Conservation (phyloP, 1,139 yeast genomes). For the Candida sp. region DNA sequence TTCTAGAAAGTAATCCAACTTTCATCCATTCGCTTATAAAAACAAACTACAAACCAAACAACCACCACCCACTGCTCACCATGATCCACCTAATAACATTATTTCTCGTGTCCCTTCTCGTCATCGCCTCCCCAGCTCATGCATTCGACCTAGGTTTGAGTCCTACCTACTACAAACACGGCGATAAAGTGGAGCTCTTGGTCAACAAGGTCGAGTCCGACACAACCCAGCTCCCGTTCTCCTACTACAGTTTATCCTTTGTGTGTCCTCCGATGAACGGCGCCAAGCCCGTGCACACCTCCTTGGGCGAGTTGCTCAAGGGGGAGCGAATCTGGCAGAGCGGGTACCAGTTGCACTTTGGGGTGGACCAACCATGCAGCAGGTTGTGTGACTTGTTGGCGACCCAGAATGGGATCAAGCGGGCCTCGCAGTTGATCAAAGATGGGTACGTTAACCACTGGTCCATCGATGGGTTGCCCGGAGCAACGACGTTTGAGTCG, state of each 20-base stretch:
- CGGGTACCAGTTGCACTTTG: slow-evolving; percentile 65
- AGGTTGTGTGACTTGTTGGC: slow-evolving; percentile 70
- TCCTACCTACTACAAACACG: slow-evolving; percentile 40
- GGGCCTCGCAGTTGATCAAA: slow-evolving; percentile 66
- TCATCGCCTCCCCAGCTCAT: not conserved
- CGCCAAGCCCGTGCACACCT: slow-evolving; percentile 64
- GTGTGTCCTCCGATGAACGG: slow-evolving; percentile 71
- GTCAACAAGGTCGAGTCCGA: slow-evolving; percentile 85
- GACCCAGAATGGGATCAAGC: slow-evolving; percentile 48
- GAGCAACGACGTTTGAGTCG: slow-evolving; percentile 84
- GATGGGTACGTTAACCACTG: slow-evolving; percentile 83
- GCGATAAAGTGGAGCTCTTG: slow-evolving; percentile 69
- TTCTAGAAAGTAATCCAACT: not conserved
- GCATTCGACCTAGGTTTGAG: slow-evolving; percentile 21
- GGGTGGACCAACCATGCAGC: slow-evolving; percentile 65
- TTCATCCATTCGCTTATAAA: not conserved
- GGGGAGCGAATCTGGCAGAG: slow-evolving; percentile 86
- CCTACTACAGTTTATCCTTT: slow-evolving; percentile 79
- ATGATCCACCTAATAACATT: slow-evolving; percentile 4
- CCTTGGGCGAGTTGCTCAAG: slow-evolving; percentile 76
- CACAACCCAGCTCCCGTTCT: slow-evolving; percentile 75
- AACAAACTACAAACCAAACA: not conserved
- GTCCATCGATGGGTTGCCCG: slow-evolving; percentile 86
- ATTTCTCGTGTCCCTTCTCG: not conserved
- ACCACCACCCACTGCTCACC: not conserved